These are phyloP conservation scores for Diutina sp. DNA, from an alignment of 1,139 yeast genomes.

Conservation along the genomic window DNA sequence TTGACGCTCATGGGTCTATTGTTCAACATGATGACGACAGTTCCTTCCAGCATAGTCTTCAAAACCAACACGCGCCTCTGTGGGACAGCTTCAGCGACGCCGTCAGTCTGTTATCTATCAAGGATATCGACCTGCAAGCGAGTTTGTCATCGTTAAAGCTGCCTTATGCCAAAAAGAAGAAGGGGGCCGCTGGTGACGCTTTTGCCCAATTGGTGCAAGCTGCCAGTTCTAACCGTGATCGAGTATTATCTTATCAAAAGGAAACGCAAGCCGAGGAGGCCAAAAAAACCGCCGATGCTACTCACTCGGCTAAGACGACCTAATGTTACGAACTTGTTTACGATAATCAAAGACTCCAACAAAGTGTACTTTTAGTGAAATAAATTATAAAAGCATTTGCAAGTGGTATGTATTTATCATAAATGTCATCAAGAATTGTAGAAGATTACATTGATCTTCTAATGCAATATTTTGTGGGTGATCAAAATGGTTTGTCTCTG, in stretches of 20 bases:
- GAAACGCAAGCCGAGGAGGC: slow-evolving; percentile 3
- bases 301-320: background rate
- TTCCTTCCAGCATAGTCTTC: background rate
- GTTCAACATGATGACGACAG: slow-evolving; percentile 3
- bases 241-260: slow-evolving; percentile 30
- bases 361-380: too few species aligned
- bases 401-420: too few species aligned
- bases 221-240: slow-evolving; percentile 55
- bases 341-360: too few species aligned
- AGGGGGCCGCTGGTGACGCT: slow-evolving; percentile 21
- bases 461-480: too few species aligned
- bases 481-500: background rate
- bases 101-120: background rate
- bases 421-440: too few species aligned
- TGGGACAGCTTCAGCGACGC: slow-evolving; percentile 3
- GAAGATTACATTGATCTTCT: too few species aligned
- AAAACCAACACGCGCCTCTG: slow-evolving; percentile 3
- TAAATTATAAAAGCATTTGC: too few species aligned
- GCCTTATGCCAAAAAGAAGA: slow-evolving; percentile 5
- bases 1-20: slow-evolving; percentile 17
- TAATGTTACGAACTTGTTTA: background rate
- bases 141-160: slow-evolving; percentile 9
- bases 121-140: slow-evolving; percentile 9
- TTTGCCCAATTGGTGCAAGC: slow-evolving; percentile 68
- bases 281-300: background rate